A percentile compares a stretch with the other conserved stretches of the same genome.
Conservation (phyloP, 2,329 filamentous ascomycete species). For the Botrytis sinoallii region DNA sequence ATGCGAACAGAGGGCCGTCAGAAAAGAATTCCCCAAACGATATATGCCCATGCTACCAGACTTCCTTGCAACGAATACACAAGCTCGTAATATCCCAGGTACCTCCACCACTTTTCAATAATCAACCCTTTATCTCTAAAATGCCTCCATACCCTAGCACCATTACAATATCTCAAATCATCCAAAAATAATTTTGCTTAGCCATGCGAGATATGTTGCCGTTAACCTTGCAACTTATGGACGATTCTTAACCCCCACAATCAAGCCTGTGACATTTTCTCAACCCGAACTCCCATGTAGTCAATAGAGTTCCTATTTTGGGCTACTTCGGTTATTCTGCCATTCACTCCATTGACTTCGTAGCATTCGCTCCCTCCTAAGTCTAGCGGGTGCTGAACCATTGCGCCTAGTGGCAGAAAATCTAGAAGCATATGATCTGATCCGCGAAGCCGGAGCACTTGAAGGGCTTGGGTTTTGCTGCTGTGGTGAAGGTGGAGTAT, state of each 20-base stretch:
- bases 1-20: background rate
- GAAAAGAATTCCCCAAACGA: background rate
- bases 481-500: background rate
- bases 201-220: no score
- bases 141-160: rapidly evolving
- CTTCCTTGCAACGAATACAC: background rate
- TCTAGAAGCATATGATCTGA: background rate
- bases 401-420: background rate
- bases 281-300: no score
- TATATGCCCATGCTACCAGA: background rate
- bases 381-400: background rate
- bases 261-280: background rate
- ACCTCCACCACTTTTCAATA: background rate
- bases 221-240: no score
- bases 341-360: background rate
- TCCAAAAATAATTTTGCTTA: background rate
- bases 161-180: background rate
- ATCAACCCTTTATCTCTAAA: background rate
- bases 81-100: background rate
- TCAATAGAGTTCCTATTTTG: background rate
- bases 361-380: background rate
- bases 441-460: no score
- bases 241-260: rapidly evolving
- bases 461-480: background rate
- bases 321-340: no score